A percentile compares a stretch with the other conserved stretches of the same genome.
Evolutionary conservation across 2,329 filamentous ascomycete genomes (phyloP).

Genomic region (Claviceps paspali): DNA sequence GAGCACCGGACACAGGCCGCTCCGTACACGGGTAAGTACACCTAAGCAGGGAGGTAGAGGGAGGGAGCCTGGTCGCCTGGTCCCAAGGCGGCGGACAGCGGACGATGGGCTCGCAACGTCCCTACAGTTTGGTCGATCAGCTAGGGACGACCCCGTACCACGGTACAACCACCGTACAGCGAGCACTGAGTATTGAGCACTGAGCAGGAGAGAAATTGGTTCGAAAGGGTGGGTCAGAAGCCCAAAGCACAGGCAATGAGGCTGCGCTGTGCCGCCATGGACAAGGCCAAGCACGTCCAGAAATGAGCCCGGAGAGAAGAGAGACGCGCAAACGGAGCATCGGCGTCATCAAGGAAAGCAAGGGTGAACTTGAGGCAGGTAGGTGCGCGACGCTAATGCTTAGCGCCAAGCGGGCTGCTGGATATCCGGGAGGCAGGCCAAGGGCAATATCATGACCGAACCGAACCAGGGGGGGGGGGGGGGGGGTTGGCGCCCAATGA

Average conservation of each 20-base stretch:
- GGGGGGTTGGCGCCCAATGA: slow-evolving; percentile 3
- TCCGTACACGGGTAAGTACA: no score
- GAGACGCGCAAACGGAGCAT: no score
- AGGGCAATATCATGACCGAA: slow-evolving; percentile 1
- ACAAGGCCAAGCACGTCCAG: slow-evolving; percentile 1
- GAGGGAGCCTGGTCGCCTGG: no score
- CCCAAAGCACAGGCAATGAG: neutral
- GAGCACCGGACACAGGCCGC: no score
- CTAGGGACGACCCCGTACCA: slow-evolving; percentile 1
- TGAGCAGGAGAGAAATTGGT: neutral
- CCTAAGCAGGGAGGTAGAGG: neutral
- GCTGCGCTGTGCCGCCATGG: neutral
- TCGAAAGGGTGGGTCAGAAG: neutral
- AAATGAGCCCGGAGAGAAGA: slow-evolving; percentile 2
- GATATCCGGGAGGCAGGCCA: slow-evolving; percentile 5
- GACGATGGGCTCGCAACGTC: slow-evolving; percentile 1
- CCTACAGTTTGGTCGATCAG: slow-evolving; percentile 3
- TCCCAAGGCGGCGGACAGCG: neutral
- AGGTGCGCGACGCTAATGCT: slow-evolving; percentile 3
- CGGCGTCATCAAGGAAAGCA: no score
- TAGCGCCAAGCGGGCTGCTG: slow-evolving; percentile 3
- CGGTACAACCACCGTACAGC: no score
- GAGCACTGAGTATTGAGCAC: no score
- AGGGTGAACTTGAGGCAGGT: neutral
- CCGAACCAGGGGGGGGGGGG: slow-evolving; percentile 2